These are phyloP conservation scores for Penicillium ucsense DNA, from an alignment of 495 filamentous ascomycete genomes.

Conservation along the genomic window DNA sequence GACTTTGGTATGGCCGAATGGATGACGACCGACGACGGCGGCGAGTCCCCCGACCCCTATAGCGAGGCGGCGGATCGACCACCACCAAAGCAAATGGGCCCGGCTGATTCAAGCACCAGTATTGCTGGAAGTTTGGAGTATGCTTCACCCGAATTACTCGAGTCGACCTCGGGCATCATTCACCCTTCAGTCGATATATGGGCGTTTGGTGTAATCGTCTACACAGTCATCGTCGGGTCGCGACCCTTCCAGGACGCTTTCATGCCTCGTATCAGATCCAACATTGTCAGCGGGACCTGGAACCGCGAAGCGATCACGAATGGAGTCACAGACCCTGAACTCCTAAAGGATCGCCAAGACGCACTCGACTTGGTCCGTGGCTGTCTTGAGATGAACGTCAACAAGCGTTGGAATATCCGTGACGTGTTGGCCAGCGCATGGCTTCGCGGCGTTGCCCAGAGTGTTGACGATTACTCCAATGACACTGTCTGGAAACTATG, in stretches of 20 bases:
- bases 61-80: constrained; percentile 38
- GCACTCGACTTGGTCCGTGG: constrained; percentile 43
- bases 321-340: constrained; percentile 11
- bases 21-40: constrained; percentile 45
- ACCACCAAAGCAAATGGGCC: constrained; percentile 41
- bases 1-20: constrained; percentile 74
- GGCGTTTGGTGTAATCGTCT: constrained; percentile 63
- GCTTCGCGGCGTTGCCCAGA: constrained; percentile 34
- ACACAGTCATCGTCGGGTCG: constrained; percentile 52
- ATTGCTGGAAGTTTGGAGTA: constrained; percentile 59
- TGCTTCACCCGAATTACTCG: constrained; percentile 52
- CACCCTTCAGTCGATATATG: constrained; percentile 57
- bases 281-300: constrained; percentile 56
- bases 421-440: constrained; percentile 46
- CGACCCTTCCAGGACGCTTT: constrained; percentile 59
- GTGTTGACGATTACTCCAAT: constrained; percentile 17
- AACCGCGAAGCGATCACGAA: constrained; percentile 41
- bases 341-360: constrained; percentile 23
- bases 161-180: constrained; percentile 37
- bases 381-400: constrained; percentile 43
- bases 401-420: constrained; percentile 44
- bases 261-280: constrained; percentile 46
- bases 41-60: constrained; percentile 39
- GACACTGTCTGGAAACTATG: constrained; percentile 27
- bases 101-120: constrained; percentile 46